Evolutionary conservation across 2,329 filamentous ascomycete genomes (phyloP).

Genomic region (Cladosporium colombiae): DNA sequence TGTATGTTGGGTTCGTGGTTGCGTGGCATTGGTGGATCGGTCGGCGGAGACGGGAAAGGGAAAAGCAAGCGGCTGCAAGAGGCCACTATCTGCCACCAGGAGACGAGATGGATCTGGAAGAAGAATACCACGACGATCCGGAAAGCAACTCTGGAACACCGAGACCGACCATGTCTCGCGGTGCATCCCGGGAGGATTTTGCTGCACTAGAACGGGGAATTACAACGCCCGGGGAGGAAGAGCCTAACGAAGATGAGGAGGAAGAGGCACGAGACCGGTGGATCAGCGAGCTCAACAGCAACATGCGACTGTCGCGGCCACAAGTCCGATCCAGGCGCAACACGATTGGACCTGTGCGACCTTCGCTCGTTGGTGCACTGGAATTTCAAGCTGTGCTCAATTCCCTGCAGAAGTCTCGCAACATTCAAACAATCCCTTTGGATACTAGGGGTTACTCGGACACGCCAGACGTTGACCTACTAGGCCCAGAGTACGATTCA

Average conservation of each 20-base stretch:
- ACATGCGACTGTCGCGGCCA: constrained; percentile 83
- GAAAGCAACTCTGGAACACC: constrained; percentile 49
- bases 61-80: constrained; percentile 70
- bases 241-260: constrained; percentile 60
- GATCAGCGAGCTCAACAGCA: constrained; percentile 81
- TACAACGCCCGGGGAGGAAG: constrained; percentile 49
- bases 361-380: constrained; percentile 87
- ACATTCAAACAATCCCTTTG: constrained; percentile 70
- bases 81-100: constrained; percentile 68
- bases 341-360: constrained; percentile 80
- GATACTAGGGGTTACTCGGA: constrained; percentile 70
- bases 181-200: constrained; percentile 63
- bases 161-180: constrained; percentile 41
- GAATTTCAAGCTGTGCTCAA: constrained; percentile 90
- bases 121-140: constrained; percentile 55
- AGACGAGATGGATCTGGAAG: constrained; percentile 60
- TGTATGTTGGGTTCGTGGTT: constrained; percentile 88
- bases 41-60: constrained; percentile 60
- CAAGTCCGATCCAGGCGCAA: constrained; percentile 66
- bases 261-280: constrained; percentile 65
- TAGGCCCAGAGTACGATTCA: constrained; percentile 51
- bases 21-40: constrained; percentile 86
- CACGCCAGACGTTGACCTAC: constrained; percentile 52
- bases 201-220: constrained; percentile 58
- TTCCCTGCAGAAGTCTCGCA: constrained; percentile 80